phyloP scores from a whole-genome alignment of 2,329 filamentous ascomycete species.

The Hymenoscyphus repandus region DNA sequence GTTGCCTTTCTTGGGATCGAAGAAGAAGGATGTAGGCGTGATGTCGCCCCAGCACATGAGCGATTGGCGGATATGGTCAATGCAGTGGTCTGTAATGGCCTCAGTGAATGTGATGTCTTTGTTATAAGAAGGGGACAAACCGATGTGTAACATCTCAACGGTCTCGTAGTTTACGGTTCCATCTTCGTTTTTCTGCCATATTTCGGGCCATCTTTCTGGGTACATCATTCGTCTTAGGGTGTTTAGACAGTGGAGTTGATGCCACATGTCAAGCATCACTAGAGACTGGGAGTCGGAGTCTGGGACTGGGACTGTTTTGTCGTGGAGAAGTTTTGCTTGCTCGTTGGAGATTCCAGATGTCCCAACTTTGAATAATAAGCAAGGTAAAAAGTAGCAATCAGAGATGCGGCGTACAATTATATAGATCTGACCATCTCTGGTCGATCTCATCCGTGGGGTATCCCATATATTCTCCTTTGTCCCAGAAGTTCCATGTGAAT shows the following conservation, averaged over 20 bases:
- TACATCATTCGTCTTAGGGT: background rate
- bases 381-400: background rate
- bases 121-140: too few relatives aligned
- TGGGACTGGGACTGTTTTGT: background rate
- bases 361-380: background rate
- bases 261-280: background rate
- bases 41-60: too few relatives aligned
- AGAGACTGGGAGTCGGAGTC: background rate
- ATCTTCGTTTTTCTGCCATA: too few relatives aligned
- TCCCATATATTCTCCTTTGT: background rate
- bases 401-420: background rate
- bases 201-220: background rate
- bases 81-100: too few relatives aligned
- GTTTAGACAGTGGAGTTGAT: background rate
- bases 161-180: too few relatives aligned
- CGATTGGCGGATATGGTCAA: too few relatives aligned
- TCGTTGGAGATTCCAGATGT: background rate
- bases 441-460: background rate
- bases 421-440: background rate
- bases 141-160: too few relatives aligned
- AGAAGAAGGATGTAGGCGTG: too few relatives aligned
- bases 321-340: background rate
- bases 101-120: too few relatives aligned
- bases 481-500: slow-evolving; percentile 1
- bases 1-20: too few relatives aligned